These are phyloP conservation scores for Vinca major DNA, from an alignment of 305 asterid genomes.

Conservation along the genomic window DNA sequence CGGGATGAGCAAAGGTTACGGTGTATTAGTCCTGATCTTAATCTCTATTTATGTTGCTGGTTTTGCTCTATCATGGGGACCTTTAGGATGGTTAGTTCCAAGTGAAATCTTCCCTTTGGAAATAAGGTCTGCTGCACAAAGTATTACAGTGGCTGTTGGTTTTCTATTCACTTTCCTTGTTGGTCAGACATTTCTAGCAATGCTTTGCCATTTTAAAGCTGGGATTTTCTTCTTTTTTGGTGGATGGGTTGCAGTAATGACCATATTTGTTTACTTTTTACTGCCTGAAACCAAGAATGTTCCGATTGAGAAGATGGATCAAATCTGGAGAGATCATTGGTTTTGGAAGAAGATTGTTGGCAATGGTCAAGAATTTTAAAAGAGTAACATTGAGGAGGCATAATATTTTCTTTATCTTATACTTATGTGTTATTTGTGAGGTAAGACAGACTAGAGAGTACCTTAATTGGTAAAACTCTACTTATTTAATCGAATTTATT, in stretches of 20 bases:
- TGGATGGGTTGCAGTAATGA: conserved; percentile 50
- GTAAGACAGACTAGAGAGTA: no score
- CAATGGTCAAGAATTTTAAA: neutral
- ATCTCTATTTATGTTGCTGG: conserved; percentile 61
- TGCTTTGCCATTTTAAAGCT: conserved; percentile 62
- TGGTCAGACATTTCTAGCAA: conserved; percentile 50
- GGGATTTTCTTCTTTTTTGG: conserved; percentile 65
- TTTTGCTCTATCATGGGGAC: conserved; percentile 85
- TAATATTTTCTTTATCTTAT: neutral
- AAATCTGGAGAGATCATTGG: conserved; percentile 72
- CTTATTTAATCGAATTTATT: no score
- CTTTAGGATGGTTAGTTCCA: conserved; percentile 62
- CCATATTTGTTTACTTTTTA: conserved; percentile 39
- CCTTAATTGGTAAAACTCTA: no score
- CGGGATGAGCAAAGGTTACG: conserved; percentile 18
- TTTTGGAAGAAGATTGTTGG: conserved; percentile 39
- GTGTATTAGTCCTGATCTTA: conserved; percentile 28
- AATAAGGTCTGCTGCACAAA: conserved; percentile 71
- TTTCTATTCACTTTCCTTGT: conserved; percentile 49
- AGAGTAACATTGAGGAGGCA: neutral
- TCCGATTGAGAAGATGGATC: conserved; percentile 62
- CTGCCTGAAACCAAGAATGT: conserved; percentile 85
- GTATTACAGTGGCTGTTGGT: conserved; percentile 57
- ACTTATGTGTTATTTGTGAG: no score
- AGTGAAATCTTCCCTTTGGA: conserved; percentile 73